These are phyloP conservation scores for Prunus yedoensis DNA, from an alignment of 331 rosid genomes.

Conservation along the genomic window DNA sequence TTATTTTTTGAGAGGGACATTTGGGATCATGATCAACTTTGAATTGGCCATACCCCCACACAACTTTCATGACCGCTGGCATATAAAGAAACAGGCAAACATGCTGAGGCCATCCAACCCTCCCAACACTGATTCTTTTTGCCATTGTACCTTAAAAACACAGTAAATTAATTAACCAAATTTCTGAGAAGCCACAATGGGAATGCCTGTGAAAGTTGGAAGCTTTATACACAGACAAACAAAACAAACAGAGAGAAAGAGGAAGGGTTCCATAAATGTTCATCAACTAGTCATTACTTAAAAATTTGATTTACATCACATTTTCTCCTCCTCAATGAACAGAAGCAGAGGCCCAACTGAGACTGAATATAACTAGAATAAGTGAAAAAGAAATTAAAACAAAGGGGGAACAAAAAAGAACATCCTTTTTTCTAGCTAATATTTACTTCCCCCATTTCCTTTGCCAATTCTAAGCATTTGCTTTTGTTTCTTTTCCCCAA, in stretches of 20 bases:
- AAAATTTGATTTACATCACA: not conserved
- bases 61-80: conserved; percentile 55
- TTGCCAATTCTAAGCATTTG: not conserved
- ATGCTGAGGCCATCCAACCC: conserved; percentile 36
- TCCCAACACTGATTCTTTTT: not conserved
- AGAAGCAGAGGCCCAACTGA: not conserved
- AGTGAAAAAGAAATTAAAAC: not conserved
- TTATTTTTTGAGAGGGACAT: conserved; percentile 40
- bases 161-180: conserved; percentile 18
- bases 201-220: conserved; percentile 13
- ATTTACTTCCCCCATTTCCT: not conserved
- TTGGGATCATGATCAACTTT: conserved; percentile 36
- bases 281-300: conserved; percentile 6
- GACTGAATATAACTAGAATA: not conserved
- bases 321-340: not conserved
- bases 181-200: conserved; percentile 34
- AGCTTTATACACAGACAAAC: not conserved
- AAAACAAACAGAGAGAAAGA: not conserved
- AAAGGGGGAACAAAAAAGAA: not conserved
- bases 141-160: not conserved
- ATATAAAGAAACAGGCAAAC: conserved; percentile 26
- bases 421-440: conserved; percentile 3
- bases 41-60: conserved; percentile 48
- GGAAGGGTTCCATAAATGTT: not conserved
- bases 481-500: not conserved